Evolutionary conservation across 108 stramenopile genomes (phyloP), one percentile per base, ranked within the genome.

Genomic region (Skeletonema tropicum): DNA sequence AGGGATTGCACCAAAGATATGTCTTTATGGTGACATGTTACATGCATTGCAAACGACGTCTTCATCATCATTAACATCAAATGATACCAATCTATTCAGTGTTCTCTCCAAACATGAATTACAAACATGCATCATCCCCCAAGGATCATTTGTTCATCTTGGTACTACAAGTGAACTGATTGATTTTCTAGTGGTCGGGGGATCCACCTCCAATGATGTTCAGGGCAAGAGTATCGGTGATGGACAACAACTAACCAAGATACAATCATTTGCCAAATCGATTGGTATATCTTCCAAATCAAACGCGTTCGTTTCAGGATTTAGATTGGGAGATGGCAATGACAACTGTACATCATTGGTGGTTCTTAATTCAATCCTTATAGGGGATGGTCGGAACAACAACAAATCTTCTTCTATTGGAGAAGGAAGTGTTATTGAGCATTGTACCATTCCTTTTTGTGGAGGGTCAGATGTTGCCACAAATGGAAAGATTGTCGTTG

Each of bases 141-240:
- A 73, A 14, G 93, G 93, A 15, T 57, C 60, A 10, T 94, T 94
- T 60, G 39, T 88, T 32, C 93, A 94, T 77, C 66, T 94, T 33
- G 93, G 93, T 13, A 94, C 93, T 14, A 91, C 86, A 5, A 38
- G 70, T 31, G 93, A 94, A 79, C 77, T 94, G 14, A 26, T 89
- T 17, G 85, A 91, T 52, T 92, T 90, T 57, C 35, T 88, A 14
- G 75, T 82, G 9, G 36, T 57, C 3, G 82, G 86, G 35, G 35
- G 35, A 8, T 35, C 35, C 36, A 65, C 69, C 23, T 60, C 62
- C n/a, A n/a, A 14, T 11, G 5, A 26, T 15, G 26, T 29, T 29
- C 26, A 29, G 26, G 23, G 49, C 31, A 13, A 2, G 12, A 17
- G 60, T 23, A 12, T 25, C 33, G 19, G 32, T 35, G 5, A 29